Evolutionary conservation across 495 filamentous ascomycete genomes (phyloP).

Genomic region (Neurospora sp.): DNA sequence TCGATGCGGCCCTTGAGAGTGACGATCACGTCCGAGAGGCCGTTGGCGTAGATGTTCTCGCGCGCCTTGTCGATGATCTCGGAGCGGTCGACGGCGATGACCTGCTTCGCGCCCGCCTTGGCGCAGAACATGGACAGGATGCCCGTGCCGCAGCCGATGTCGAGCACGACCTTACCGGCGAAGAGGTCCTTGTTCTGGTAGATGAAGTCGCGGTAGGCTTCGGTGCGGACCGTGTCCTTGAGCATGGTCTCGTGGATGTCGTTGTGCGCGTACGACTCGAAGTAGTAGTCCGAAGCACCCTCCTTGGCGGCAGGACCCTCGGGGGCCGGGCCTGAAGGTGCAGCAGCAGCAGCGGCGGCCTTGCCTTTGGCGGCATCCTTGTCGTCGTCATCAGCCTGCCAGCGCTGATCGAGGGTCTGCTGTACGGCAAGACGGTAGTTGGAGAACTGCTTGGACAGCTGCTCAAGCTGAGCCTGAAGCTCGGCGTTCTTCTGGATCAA

Average conservation of each 20-base stretch:
- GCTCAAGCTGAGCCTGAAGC: constrained; percentile 58
- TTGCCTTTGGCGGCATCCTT: constrained; percentile 6
- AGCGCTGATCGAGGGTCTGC: constrained; percentile 60
- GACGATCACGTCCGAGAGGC: constrained; percentile 74
- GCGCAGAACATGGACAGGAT: constrained; percentile 82
- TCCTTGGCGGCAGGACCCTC: constrained; percentile 12
- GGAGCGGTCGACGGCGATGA: constrained; percentile 94
- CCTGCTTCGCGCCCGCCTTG: constrained; percentile 83
- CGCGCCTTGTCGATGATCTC: constrained; percentile 92
- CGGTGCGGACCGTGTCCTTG: constrained; percentile 90
- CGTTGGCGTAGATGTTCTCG: constrained; percentile 82
- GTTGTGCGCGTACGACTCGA: constrained; percentile 71
- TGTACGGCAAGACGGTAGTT: constrained; percentile 61
- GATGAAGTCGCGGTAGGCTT: constrained; percentile 94
- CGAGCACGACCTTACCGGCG: constrained; percentile 93
- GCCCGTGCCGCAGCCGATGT: constrained; percentile 95
- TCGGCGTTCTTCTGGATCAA: constrained; percentile 48
- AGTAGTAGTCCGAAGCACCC: constrained; percentile 57
- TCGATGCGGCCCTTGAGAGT: constrained; percentile 94
- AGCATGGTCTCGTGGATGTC: constrained; percentile 90
- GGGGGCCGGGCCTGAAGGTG: constrained; percentile 10
- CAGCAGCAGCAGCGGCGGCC: constrained; percentile 2
- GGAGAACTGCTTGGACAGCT: constrained; percentile 54
- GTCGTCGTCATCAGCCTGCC: constrained; percentile 37
- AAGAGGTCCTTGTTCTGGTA: constrained; percentile 95